phyloP scores from a whole-genome alignment of 2,329 filamentous ascomycete genomes.

The Claviceps fusiformis region DNA sequence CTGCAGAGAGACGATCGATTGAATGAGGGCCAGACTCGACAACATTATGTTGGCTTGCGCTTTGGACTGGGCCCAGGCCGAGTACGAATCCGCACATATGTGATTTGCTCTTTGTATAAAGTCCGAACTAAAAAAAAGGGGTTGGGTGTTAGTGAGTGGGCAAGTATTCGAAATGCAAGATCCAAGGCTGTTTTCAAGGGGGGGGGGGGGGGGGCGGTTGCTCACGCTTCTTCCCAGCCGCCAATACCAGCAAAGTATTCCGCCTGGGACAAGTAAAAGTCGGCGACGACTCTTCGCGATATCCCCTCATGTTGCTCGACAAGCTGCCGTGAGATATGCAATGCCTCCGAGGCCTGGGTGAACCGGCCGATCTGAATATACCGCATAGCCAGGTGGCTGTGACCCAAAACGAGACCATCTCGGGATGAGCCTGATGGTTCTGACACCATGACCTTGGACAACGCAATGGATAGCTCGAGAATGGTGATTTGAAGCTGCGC shows the following conservation, averaged over 20 bases:
- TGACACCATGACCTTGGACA: slow-evolving; percentile 24
- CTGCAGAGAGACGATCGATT: slow-evolving; percentile 52
- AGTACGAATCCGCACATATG: slow-evolving; percentile 16
- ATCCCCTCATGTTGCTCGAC: slow-evolving; percentile 22
- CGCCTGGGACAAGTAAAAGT: slow-evolving; percentile 56
- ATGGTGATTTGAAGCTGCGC: slow-evolving; percentile 31
- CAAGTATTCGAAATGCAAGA: too few relatives aligned
- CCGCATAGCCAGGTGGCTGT: slow-evolving; percentile 36
- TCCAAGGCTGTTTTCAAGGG: too few relatives aligned
- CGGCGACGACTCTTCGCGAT: slow-evolving; percentile 27
- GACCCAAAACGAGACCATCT: slow-evolving; percentile 31
- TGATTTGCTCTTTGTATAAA: slow-evolving; percentile 27
- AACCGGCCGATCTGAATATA: slow-evolving; percentile 40
- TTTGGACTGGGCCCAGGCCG: slow-evolving; percentile 21
- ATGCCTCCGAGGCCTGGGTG: slow-evolving; percentile 32
- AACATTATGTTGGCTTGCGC: slow-evolving; percentile 18
- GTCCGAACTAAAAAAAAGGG: slow-evolving; percentile 11
- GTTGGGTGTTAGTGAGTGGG: background rate
- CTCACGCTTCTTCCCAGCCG: slow-evolving; percentile 46
- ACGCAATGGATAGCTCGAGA: slow-evolving; percentile 28
- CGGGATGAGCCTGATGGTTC: slow-evolving; percentile 15
- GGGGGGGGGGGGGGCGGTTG: slow-evolving; percentile 2
- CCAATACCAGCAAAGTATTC: slow-evolving; percentile 62
- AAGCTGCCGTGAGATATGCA: slow-evolving; percentile 45
- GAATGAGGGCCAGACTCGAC: slow-evolving; percentile 33